Base-by-base conservation (phyloP, 2,329 filamentous ascomycete species). In the Plenodomus lindquistii region DNA sequence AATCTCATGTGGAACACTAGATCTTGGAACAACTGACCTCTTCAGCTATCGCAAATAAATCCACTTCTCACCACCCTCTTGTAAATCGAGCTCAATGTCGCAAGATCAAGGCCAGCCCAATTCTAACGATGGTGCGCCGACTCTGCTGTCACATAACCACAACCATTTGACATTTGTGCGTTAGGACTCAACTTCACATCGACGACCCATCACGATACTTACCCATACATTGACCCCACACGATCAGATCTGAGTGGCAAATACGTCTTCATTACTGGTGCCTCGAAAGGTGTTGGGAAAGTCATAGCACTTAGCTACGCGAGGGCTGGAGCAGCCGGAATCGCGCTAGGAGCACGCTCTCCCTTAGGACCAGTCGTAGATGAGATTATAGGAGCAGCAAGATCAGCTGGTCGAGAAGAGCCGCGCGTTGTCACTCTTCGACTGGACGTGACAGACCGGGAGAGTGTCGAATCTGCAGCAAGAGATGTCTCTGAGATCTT, bases 261-360 rank as follows among this genome's bases (percentile, higher is more conserved):
- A 52, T 53, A 67, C 4, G 67, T 80, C 36, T 72, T 86, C 52
- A 77, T 86, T 40, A 81, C 77, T 0, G 83, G 82, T 7, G 81
- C 77, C 0, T 81, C 78, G 3, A 78, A 76, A 48, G 81, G 82
- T 3, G 75, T 84, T 20, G 82, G 84, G 8, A 71, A 70, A 7
- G 75, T 77, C 8, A 79, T 77, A 4, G 81, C 81, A 1, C 57
- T 80, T 16, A 77, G 78, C 11, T 85, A 77, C 56, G 83, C 82
- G 19, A 70, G 70, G 58, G 81, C 82, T 3, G 82, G 82, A 5
- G 79, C 77, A 37, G 76, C 78, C 0, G 62, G 70, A 16, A 83
- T 87, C 44, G 78, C 75, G 9, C 70, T 86, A 16, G 78, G 71
- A 2, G 82, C 81, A 0, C 78, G 83, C 17, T 79, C 59, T 2